Base-by-base conservation (phyloP, 805 yeast genomes). In the Hyphopichia homilentoma region DNA sequence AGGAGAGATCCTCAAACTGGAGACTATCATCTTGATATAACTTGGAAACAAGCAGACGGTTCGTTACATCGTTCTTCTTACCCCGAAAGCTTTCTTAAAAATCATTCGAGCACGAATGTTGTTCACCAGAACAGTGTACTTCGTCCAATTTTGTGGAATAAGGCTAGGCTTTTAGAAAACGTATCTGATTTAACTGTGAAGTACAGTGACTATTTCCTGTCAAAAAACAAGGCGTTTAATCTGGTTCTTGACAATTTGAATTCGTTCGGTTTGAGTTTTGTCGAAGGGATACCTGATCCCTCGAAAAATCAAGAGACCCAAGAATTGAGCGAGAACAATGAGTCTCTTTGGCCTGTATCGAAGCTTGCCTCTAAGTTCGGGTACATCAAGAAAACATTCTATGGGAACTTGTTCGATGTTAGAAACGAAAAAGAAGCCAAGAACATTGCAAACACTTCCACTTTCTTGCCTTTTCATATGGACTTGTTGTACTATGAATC, bases 401-500 rank as follows among this genome's bases (percentile, higher is more conserved):
- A 82, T 47, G 93, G 90, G 1, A 65, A 73, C 6, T 64, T 79
- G 4, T 84, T 84, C 59, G 84, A 84, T 48, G 89, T 84, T 6
- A 69, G 67, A 32, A 62, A 66, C 33, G 63, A 60, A 21, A 48
- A 52, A 20, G 48, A 53, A 18, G 82, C 88, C 8, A 74, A 70
- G 34, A 81, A 84, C 43, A 79, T 84, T 31, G 89, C 89, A 4
- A 75, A 81, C 47, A 79, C 93, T 4, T 65, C 70, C 30, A 68
- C 66, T 6, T 73, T 73, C 43, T 65, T 84, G 25, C 88, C 88
- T 2, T 62, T 84, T 30, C 94, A 84, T 46, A 84, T 81, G 82
- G 93, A 84, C 48, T 64, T 84, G 16, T 65, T 79, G 28, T 84
- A 83, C 57, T 78, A 82, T 48, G 89, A 84, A 51, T 77, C 87